Base-by-base conservation (phyloP, 164 flowering plant genomes). In the Magnolia kwangsiensis region DNA sequence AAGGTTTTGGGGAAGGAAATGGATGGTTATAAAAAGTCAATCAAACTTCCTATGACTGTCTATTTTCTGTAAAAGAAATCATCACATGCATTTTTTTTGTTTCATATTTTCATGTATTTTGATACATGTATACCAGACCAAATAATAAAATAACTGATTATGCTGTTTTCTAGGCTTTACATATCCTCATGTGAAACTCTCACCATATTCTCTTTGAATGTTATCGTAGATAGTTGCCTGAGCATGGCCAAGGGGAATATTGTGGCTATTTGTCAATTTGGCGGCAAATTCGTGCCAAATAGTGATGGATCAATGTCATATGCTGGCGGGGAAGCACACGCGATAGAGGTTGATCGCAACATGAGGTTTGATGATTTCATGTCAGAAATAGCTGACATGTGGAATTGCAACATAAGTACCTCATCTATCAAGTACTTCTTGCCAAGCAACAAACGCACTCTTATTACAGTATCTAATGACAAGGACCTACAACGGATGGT, bases 271-370 rank as follows among this genome's bases (percentile, higher is more conserved):
- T 92, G 97, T 79, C 94, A 89, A 78, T 85, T 84, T 74, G 89
- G 91, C 49, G 97, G 97, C 20, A 81, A 85, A 49, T 90, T 93
- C 85, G 84, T 82, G 73, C 87, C 83, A 4, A 85, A 81, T 69
- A 84, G 82, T 67, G 97, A 91, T 79, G 94, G 93, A 5, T 81
- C 90, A 27, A 68, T 91, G 83, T 79, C 85, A 50, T 93, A 91
- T 79, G 81, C 58, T 55, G 92, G 90, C 66, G 96, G 96, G 69
- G 97, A 91, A 73, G 97, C 96, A 59, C 87, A 91, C 81, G 90
- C 94, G 6, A 73, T 89, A 8, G 88, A 87, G 74, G 81, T 93
- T 63, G 85, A 78, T 76, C 80, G 51, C 67, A 89, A 89, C 63
- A 90, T 91, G 3, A 45, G 59, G 4, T 90, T 87, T 23, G 87